Evolutionary conservation across 257 asterid genomes (phyloP).

Genomic region (Nicotiana obtusifolia): DNA sequence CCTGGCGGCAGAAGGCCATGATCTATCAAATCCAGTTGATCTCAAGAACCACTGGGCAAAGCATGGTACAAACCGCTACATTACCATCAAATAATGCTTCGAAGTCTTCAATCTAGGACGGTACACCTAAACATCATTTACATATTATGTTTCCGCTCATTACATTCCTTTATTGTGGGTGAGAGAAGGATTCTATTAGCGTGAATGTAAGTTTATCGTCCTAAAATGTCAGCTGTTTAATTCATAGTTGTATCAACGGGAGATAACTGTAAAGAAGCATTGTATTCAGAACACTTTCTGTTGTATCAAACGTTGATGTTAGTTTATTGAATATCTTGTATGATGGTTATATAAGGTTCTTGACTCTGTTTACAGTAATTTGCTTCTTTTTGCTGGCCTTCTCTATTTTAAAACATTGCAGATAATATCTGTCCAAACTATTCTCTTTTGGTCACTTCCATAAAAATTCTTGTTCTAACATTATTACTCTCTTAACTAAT

Average conservation of each 20-base stretch:
- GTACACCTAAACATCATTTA: not conserved
- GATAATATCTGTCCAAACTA: no score
- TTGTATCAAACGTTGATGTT: slow-evolving; percentile 13
- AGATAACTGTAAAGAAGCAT: slow-evolving; percentile 22
- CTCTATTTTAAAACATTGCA: no score
- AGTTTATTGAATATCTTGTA: slow-evolving; percentile 1
- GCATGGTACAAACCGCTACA: slow-evolving; percentile 95
- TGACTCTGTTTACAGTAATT: not conserved
- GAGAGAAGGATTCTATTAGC: not conserved
- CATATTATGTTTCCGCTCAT: not conserved
- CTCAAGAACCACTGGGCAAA: slow-evolving; percentile 95
- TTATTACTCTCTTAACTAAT: no score
- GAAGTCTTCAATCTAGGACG: not conserved
- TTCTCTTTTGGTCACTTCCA: no score
- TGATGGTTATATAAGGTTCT: not conserved
- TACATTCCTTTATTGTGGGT: not conserved
- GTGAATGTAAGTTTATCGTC: not conserved
- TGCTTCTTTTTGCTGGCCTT: not conserved
- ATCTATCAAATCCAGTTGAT: slow-evolving; percentile 78
- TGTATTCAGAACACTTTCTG: slow-evolving; percentile 11
- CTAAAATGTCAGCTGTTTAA: not conserved
- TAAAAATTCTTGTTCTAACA: no score
- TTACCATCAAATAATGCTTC: slow-evolving; percentile 68
- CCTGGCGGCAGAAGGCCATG: slow-evolving; percentile 81
- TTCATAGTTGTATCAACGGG: not conserved